These are phyloP conservation scores for Orychophragmus violaceus DNA, from an alignment of 345 rosid genomes.

Conservation along the genomic window DNA sequence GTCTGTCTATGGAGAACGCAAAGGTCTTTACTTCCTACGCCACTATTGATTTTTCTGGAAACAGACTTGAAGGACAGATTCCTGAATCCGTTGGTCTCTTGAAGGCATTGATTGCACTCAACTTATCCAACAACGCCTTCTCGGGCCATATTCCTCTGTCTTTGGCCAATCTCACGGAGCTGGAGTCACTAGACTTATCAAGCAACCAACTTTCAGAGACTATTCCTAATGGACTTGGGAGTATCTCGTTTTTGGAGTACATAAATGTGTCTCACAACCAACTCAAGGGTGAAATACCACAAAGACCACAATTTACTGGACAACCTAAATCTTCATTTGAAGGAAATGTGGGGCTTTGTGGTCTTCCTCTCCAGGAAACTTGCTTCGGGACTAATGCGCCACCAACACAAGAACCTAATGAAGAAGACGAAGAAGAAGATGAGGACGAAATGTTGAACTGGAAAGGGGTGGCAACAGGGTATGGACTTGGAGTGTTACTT, in stretches of 20 bases:
- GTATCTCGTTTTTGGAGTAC: not conserved
- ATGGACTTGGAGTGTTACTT: not conserved
- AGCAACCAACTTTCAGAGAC: not conserved
- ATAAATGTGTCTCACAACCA: not conserved
- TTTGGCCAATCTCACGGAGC: not conserved
- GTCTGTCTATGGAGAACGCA: not conserved
- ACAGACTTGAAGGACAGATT: not conserved
- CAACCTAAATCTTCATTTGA: not conserved
- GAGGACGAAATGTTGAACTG: not conserved
- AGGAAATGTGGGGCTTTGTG: not conserved
- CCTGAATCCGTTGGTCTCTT: constrained; percentile 3
- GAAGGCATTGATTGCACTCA: constrained; percentile 11
- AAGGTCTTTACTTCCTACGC: not conserved
- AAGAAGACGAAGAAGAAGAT: not conserved
- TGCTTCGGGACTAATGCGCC: not conserved
- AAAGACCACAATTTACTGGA: not conserved
- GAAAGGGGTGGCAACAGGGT: not conserved
- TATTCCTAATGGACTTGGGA: not conserved
- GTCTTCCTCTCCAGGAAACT: not conserved
- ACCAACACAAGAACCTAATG: not conserved
- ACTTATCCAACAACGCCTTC: constrained; percentile 11
- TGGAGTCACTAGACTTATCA: constrained; percentile 6
- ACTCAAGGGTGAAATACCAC: not conserved
- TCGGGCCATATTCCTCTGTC: constrained; percentile 14
- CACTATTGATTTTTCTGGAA: constrained; percentile 7